Base-by-base conservation (phyloP, 495 filamentous ascomycete genomes). In the Xylaria palmicola region DNA sequence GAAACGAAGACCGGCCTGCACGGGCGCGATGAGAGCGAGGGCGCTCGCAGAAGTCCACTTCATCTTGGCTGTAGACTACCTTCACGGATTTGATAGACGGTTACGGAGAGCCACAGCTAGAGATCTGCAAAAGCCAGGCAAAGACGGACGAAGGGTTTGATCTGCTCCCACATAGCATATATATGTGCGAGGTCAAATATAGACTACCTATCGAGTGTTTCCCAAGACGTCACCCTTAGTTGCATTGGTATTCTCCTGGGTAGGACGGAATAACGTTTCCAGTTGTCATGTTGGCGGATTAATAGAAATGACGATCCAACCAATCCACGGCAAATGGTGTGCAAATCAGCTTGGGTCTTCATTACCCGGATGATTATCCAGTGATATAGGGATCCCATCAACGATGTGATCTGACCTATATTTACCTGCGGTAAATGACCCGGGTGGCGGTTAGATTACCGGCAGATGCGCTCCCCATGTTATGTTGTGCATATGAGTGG, bases 1-100 rank as follows among this genome's bases (percentile, higher is more conserved):
- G 56, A 82, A 82, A 49, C 78, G 77, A 62, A 82, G 75, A 4
- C 73, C 77, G 39, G 79, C 79, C 63, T 78, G 71, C 40, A 74
- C 68, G 34, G 74, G 65, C 66, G 62, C 77, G 59, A 65, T 68
- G 49, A 77, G 72, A 32, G 71, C 74, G 60, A 77, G 67, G 45
- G 68, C 52, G 10, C 45, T 17, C 45, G 72, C 65, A 50, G 75
- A 65, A 60, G 74, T 70, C 70, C 73, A 76, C 78, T 81, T 82
- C 78, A 82, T 82, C 15, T 50, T 59, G 44, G 27, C 19, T 15
- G 22, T 59, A 29, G 45, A 39, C 17, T 37, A 8, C 4, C 29
- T 47, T 8, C 6, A 37, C 17, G 34, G 19, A 48, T 26, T 29
- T 49, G 12, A 29, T 27, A 39, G 19, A 48, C 36, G 30, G 55